Conservation (phyloP, 2,329 filamentous ascomycete genomes). For the Penicillium sp. region DNA sequence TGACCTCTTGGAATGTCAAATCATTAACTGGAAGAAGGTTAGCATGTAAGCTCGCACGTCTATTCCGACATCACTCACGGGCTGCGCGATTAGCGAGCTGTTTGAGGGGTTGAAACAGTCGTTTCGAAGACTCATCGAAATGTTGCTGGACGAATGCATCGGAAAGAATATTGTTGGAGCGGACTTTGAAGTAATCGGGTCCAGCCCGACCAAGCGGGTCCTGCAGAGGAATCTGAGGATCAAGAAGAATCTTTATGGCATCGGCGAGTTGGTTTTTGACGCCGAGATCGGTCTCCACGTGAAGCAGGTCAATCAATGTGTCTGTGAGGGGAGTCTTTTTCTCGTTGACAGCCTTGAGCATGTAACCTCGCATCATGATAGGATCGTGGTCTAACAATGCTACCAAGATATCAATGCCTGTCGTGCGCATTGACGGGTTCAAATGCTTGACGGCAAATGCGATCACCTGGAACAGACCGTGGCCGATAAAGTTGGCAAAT, state of each 20-base stretch:
- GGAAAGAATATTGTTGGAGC: slow-evolving; percentile 70
- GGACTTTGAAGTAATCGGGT: slow-evolving; percentile 68
- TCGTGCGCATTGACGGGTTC: slow-evolving; percentile 83
- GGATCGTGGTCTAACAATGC: slow-evolving; percentile 95
- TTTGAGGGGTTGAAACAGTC: slow-evolving; percentile 83
- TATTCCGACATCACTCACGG: slow-evolving; percentile 42
- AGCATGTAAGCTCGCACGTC: background rate
- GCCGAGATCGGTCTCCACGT: slow-evolving; percentile 88
- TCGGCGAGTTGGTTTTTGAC: slow-evolving; percentile 96
- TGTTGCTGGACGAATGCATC: slow-evolving; percentile 85
- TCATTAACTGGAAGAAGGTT: slow-evolving; percentile 57
- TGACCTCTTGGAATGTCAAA: slow-evolving; percentile 79
- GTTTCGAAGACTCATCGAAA: slow-evolving; percentile 82
- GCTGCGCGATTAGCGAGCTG: slow-evolving; percentile 69
- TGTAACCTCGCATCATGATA: slow-evolving; percentile 87
- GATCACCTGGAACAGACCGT: slow-evolving; percentile 86
- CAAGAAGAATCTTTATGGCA: slow-evolving; percentile 89
- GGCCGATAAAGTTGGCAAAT: slow-evolving; percentile 85
- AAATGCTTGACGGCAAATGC: slow-evolving; percentile 85
- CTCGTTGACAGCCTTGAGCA: slow-evolving; percentile 88
- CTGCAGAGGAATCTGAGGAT: slow-evolving; percentile 64
- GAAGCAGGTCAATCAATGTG: slow-evolving; percentile 84
- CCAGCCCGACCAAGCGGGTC: slow-evolving; percentile 63
- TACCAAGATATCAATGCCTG: slow-evolving; percentile 89
- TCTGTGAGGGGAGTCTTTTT: slow-evolving; percentile 85